Percentiles rank a stretch among this genome's conserved stretches.
These are phyloP conservation scores for Dactylellina parvicollis DNA, from an alignment of 2,329 filamentous ascomycete species.

Conservation along the genomic window DNA sequence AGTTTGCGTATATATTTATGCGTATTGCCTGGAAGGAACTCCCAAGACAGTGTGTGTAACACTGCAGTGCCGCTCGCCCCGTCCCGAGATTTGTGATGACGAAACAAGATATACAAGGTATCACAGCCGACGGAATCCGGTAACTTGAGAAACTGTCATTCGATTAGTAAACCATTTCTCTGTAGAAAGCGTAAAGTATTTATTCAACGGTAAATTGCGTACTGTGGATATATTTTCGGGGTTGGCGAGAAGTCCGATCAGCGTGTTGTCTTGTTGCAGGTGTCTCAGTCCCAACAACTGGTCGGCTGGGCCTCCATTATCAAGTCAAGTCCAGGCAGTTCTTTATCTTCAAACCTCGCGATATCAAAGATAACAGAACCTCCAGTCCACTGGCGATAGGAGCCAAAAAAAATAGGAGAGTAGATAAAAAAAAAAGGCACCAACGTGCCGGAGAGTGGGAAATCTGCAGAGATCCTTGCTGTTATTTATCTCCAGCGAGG, in stretches of 20 bases:
- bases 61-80: too few species aligned
- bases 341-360: too few species aligned
- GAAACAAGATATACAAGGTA: not conserved
- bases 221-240: too few species aligned
- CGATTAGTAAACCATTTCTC: too few species aligned
- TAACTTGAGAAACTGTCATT: too few species aligned
- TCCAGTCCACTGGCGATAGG: not conserved
- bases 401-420: not conserved
- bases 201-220: too few species aligned
- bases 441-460: too few species aligned
- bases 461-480: constrained; percentile 7
- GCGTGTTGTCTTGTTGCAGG: constrained; percentile 39
- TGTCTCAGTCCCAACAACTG: constrained; percentile 19
- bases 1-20: too few species aligned
- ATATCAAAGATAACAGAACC: too few species aligned
- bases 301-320: not conserved
- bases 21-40: not conserved
- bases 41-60: not conserved
- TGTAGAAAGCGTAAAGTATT: too few species aligned
- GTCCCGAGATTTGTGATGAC: not conserved
- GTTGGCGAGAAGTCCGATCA: not conserved
- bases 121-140: not conserved
- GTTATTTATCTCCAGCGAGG: constrained; percentile 8
- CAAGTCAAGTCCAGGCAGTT: too few species aligned
- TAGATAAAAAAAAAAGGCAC: not conserved